Conservation (phyloP, 2,329 filamentous ascomycete genomes). For the Clarireedia paspali region DNA sequence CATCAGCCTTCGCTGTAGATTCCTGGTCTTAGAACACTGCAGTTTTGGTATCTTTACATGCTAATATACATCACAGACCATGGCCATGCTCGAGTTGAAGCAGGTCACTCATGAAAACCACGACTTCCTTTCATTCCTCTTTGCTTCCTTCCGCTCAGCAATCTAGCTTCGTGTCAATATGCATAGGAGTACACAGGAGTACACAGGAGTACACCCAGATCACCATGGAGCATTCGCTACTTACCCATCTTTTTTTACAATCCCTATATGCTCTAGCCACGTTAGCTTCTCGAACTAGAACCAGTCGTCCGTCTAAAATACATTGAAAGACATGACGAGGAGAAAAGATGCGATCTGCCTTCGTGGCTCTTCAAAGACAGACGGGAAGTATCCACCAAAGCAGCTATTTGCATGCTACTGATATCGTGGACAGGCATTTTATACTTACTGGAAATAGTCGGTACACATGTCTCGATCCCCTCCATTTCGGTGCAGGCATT, state of each 20-base stretch:
- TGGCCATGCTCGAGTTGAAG: neutral
- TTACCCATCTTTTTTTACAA: constrained; percentile 92
- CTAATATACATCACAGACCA: neutral
- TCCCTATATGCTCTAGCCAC: constrained; percentile 75
- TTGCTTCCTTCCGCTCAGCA: constrained; percentile 39
- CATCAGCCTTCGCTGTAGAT: too few relatives aligned
- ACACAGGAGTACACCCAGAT: neutral
- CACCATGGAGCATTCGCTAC: constrained; percentile 22
- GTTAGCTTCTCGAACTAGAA: neutral
- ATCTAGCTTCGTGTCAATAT: constrained; percentile 27
- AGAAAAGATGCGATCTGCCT: neutral
- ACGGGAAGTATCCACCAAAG: neutral
- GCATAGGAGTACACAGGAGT: neutral
- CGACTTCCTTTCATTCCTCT: constrained; percentile 29
- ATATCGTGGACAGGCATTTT: neutral
- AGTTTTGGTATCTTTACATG: too few relatives aligned
- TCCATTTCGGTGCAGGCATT: constrained; percentile 80
- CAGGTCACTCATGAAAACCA: constrained; percentile 22
- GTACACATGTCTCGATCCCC: constrained; percentile 84
- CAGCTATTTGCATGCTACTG: neutral
- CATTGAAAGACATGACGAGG: neutral
- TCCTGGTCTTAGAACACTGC: too few relatives aligned
- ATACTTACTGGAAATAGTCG: constrained; percentile 86
- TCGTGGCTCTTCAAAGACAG: neutral
- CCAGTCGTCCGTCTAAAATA: neutral